phyloP scores from a whole-genome alignment of 2,329 filamentous ascomycete genomes.

The Colletotrichum musae region DNA sequence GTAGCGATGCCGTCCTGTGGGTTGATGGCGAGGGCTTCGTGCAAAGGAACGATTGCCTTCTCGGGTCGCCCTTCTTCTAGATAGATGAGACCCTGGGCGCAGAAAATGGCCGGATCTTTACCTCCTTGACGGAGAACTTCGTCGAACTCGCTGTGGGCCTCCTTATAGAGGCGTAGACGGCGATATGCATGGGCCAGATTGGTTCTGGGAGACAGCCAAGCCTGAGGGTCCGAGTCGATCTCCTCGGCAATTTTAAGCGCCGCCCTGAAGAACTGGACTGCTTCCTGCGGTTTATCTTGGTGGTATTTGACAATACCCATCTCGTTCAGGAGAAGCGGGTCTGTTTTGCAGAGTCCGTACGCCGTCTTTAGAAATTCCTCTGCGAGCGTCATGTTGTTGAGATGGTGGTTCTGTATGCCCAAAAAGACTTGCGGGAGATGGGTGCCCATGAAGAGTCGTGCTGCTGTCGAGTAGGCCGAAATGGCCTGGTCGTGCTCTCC shows the following conservation, averaged over 20 bases:
- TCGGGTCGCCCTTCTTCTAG: constrained; percentile 82
- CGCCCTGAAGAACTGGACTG: constrained; percentile 82
- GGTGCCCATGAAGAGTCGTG: constrained; percentile 94
- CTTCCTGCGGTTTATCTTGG: constrained; percentile 82
- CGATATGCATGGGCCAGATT: constrained; percentile 93
- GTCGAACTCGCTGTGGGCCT: constrained; percentile 86
- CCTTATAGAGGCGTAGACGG: constrained; percentile 76
- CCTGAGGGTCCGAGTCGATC: constrained; percentile 84
- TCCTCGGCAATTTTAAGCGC: constrained; percentile 84
- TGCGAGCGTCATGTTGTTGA: constrained; percentile 94
- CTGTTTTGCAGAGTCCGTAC: constrained; percentile 84
- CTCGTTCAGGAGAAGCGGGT: constrained; percentile 94
- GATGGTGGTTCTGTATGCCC: constrained; percentile 97
- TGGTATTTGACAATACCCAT: constrained; percentile 97
- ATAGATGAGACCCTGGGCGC: constrained; percentile 86
- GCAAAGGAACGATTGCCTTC: constrained; percentile 85
- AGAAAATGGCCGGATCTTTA: constrained; percentile 84
- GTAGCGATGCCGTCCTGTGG: constrained; percentile 87
- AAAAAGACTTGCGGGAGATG: constrained; percentile 96
- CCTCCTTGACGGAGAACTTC: constrained; percentile 87
- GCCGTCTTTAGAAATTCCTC: constrained; percentile 95
- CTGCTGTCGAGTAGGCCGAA: constrained; percentile 95
- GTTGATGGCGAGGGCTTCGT: constrained; percentile 85
- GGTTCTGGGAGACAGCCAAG: constrained; percentile 86
- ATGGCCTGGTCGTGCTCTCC: constrained; percentile 99